Evolutionary conservation across 2,329 filamentous ascomycete species (phyloP), one percentile per base, ranked within the genome.

Genomic region (Ceratocystis huliohia): DNA sequence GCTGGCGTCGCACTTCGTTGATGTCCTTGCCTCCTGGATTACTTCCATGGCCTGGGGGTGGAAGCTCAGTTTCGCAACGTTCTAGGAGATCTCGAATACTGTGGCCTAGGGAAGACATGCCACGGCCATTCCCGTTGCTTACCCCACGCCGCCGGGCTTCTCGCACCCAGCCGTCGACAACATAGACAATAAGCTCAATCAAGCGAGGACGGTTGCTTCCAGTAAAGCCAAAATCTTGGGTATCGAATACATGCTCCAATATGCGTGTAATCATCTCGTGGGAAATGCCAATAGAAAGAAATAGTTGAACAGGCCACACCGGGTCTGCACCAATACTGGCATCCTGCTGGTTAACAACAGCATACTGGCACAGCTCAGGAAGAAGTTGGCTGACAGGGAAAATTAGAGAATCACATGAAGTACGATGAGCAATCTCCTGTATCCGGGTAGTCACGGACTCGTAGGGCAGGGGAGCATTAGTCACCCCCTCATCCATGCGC

Each of bases 391-490:
- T 76, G 6, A 87, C 81, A 0, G 84, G 84, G 75, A 88, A 88
- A 66, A 87, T 83, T 69, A 84, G 82, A 72, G 85, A 85, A 73
- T 86, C 85, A 25, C 84, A 79, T 8, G 82, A 82, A 17, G 85
- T 84, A 56, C 84, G 82, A 71, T 87, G 82, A 41, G 84, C 84
- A 71, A 88, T 85, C 66, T 82, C 82, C 68, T 85, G 82, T 56
- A 88, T 80, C 72, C 82, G 81, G 69, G 80, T 80, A 3, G 86
- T 81, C 3, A 94, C 82, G 1, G 81, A 80, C 74, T 93, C 89
- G 75, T 88, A 93, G 0, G 88, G 87, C 53, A 83, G 76, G 30
- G 71, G 71, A 63, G 71, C 75, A 20, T 81, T 83, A 30, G 65
- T 22, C 5, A 64, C 48, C 8, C 67, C 67, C 30, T 63, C 56